These are phyloP conservation scores for Suhomyces vadensis DNA, from an alignment of 805 yeast species.

Conservation along the genomic window DNA sequence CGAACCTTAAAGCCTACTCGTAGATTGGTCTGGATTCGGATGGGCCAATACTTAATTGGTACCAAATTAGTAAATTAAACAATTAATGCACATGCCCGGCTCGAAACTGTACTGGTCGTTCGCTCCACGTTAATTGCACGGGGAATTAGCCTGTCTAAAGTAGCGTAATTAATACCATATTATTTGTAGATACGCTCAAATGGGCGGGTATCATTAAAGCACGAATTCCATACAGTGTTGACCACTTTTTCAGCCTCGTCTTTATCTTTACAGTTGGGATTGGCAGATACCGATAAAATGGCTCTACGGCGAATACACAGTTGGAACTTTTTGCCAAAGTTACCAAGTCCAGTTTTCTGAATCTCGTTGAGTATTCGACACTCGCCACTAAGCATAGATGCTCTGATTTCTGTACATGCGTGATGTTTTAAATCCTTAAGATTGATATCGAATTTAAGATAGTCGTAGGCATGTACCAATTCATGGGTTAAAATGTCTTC, in stretches of 20 bases:
- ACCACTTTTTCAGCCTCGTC: slow-evolving; percentile 80
- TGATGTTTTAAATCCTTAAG: slow-evolving; percentile 86
- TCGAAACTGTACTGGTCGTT: no score
- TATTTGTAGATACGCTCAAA: slow-evolving; percentile 86
- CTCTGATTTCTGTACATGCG: slow-evolving; percentile 96
- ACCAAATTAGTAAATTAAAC: no score
- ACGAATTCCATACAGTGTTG: slow-evolving; percentile 85
- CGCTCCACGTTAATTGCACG: no score
- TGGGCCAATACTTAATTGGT: no score
- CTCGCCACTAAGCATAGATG: slow-evolving; percentile 90
- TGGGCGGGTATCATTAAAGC: slow-evolving; percentile 94
- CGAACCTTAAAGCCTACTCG: no score
- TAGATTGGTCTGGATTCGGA: no score
- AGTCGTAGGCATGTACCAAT: slow-evolving; percentile 89
- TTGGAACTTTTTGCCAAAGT: slow-evolving; percentile 81
- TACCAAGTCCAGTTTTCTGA: slow-evolving; percentile 50
- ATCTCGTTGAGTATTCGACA: slow-evolving; percentile 89
- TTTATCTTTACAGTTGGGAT: slow-evolving; percentile 74
- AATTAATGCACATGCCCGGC: no score
- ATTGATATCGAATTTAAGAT: slow-evolving; percentile 82
- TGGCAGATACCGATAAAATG: slow-evolving; percentile 74
- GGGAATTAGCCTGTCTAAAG: no score
- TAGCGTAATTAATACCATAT: no score
- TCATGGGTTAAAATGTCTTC: slow-evolving; percentile 95
- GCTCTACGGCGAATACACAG: slow-evolving; percentile 90